Conservation (phyloP, 2,329 filamentous ascomycete species). For the Chrysoporthe cubensis region DNA sequence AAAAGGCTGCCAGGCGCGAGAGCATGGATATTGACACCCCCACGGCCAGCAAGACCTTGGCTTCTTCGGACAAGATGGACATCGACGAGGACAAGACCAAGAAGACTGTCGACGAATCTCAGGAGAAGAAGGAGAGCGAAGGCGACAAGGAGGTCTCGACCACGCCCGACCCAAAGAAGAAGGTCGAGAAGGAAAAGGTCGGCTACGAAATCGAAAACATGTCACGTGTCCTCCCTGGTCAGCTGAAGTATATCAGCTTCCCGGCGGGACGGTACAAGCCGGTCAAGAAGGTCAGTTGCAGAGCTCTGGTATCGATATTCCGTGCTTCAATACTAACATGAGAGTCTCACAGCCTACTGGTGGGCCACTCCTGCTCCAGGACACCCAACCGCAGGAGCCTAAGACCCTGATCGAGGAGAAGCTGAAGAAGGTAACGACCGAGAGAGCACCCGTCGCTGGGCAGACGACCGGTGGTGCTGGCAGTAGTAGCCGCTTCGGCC, state of each 20-base stretch:
- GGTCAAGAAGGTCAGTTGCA: conserved; percentile 73
- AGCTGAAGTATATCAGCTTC: conserved; percentile 96
- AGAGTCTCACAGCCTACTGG: conserved; percentile 72
- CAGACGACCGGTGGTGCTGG: conserved; percentile 36
- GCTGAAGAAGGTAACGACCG: conserved; percentile 76
- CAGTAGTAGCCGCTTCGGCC: conserved; percentile 34
- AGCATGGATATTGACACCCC: conserved; percentile 95
- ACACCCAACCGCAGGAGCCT: conserved; percentile 76
- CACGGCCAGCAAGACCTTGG: conserved; percentile 66
- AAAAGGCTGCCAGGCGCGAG: conserved; percentile 84
- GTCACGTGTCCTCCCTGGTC: conserved; percentile 87
- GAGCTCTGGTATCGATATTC: conserved; percentile 12
- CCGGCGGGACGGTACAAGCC: conserved; percentile 88
- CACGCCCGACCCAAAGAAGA: conserved; percentile 75
- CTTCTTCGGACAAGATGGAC: conserved; percentile 82
- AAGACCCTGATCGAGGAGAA: conserved; percentile 89
- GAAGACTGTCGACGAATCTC: conserved; percentile 52
- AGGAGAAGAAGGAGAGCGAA: conserved; percentile 66
- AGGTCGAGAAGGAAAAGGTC: conserved; percentile 92
- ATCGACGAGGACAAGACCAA: conserved; percentile 67
- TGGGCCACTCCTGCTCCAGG: conserved; percentile 87
- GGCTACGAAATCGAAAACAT: conserved; percentile 97
- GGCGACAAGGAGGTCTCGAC: conserved; percentile 60
- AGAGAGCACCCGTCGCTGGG: conserved; percentile 62
- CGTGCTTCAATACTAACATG: conserved; percentile 45